Evolutionary conservation across 306 rosid species (phyloP), one percentile per base, ranked within the genome.

Genomic region (Fragaria ananassa): DNA sequence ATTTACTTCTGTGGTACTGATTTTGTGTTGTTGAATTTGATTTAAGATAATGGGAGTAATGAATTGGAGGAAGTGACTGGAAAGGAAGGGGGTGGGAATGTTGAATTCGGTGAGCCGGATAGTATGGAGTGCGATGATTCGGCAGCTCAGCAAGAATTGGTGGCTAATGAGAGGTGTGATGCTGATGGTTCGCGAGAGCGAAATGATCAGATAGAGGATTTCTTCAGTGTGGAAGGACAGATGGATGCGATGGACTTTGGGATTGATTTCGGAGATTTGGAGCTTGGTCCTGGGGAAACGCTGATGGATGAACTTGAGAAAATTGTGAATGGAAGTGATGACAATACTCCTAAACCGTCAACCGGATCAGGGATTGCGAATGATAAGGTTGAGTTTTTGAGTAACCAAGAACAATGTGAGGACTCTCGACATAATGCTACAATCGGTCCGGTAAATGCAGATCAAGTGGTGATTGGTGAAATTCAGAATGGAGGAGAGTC

Each of bases 321-420:
- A 29, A 35, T 72, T 31, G 37, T 46, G 44, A 44, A 71, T 21
- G 93, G 87, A 70, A 64, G 79, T 67, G 85, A 79, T 68, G 81
- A 71, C n/a, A 62, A 41, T 60, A 78, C 66, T 63, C 39, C 65
- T 56, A 77, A 31, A 50, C 77, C 77, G 57, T 39, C 34, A 18
- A 47, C 60, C n/a, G 37, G 35, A n/a, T 71, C 78, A 58, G 31
- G 72, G 37, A 80, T 65, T 42, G 83, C 62, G 15, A 45, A 76
- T 13, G 34, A 46, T 84, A 83, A 82, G 79, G 80, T 75, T 78
- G 85, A 68, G 9, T 70, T 75, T 74, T 54, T 68, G 85, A 81
- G 79, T 72, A 62, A 74, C 76, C 82, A 19, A 47, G 78, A 61
- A 74, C 87, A 87, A 39, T 21, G 70, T 72, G 78, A 53, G 61